phyloP scores from a whole-genome alignment of 83 land plant genomes.

The Picea mariana region DNA sequence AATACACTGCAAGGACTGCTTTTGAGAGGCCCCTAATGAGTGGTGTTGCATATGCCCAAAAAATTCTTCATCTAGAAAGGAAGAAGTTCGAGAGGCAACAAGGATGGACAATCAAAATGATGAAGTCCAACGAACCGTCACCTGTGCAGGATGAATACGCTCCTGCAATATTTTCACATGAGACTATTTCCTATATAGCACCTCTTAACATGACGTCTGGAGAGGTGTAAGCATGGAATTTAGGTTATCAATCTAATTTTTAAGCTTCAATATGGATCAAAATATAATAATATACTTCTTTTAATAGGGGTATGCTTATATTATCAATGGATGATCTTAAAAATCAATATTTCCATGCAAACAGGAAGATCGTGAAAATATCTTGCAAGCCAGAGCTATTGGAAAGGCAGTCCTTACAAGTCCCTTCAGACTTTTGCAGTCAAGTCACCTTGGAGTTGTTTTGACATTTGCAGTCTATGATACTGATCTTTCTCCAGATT shows the following conservation, averaged over 20 bases:
- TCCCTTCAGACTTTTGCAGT: slow-evolving; percentile 40
- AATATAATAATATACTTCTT: no score
- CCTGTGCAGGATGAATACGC: slow-evolving; percentile 8
- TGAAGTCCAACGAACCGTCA: slow-evolving; percentile 67
- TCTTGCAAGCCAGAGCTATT: slow-evolving; percentile 13
- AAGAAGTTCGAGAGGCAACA: slow-evolving; percentile 5
- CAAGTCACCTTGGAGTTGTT: slow-evolving; percentile 30
- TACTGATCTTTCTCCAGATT: slow-evolving; percentile 37
- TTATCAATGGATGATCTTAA: no score
- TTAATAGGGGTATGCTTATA: no score
- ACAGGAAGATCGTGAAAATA: slow-evolving; percentile 59
- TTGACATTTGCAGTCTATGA: slow-evolving; percentile 57
- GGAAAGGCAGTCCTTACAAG: slow-evolving; percentile 53
- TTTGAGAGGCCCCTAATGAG: slow-evolving; percentile 90
- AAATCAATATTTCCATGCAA: neutral
- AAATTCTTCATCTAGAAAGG: slow-evolving; percentile 65
- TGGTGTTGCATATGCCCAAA: slow-evolving; percentile 90
- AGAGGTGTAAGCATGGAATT: slow-evolving; percentile 42
- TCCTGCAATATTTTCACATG: slow-evolving; percentile 74
- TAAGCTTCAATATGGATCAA: no score
- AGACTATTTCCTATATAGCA: slow-evolving; percentile 64
- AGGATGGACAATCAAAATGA: slow-evolving; percentile 31
- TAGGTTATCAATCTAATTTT: neutral
- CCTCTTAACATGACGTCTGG: slow-evolving; percentile 96
- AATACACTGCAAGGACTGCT: slow-evolving; percentile 72